phyloP scores from a whole-genome alignment of 2,329 filamentous ascomycete genomes.

The Orbilia blumenaviensis region DNA sequence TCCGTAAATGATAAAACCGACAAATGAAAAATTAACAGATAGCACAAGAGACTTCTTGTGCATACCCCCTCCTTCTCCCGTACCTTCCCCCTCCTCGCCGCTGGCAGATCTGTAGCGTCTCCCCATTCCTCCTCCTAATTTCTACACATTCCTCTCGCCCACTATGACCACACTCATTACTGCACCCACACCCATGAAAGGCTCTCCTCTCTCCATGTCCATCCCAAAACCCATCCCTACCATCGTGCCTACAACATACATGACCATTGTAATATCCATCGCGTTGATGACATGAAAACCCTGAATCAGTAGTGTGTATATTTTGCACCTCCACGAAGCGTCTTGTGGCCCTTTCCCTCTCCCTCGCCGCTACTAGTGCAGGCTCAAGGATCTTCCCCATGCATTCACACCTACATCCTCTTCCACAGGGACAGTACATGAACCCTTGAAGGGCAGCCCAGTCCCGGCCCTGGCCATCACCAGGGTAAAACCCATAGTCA shows the following conservation, averaged over 20 bases:
- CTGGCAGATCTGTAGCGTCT: conserved; percentile 44
- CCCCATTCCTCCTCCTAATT: conserved; percentile 40
- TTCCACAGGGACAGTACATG: conserved; percentile 35
- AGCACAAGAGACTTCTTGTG: conserved; percentile 38
- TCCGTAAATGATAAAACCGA: not conserved
- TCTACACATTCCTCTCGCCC: conserved; percentile 43
- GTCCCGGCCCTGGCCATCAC: not conserved
- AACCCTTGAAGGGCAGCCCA: conserved; percentile 3
- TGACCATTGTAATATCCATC: conserved; percentile 3
- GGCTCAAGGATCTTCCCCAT: conserved; percentile 19
- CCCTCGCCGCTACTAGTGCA: not conserved
- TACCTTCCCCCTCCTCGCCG: conserved; percentile 23
- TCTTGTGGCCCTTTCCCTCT: conserved; percentile 18
- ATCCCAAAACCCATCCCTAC: conserved; percentile 25
- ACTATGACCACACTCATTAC: not conserved
- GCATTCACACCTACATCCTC: conserved; percentile 41
- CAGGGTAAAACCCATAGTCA: not conserved
- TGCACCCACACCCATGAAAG: not conserved
- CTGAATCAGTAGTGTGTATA: conserved; percentile 22
- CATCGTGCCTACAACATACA: not conserved
- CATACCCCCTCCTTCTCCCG: conserved; percentile 15
- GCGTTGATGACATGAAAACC: not conserved
- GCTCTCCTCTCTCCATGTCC: not conserved
- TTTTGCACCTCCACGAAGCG: conserved; percentile 31
- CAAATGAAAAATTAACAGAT: conserved; percentile 28